Evolutionary conservation across 768 basidiomycete genomes (phyloP).

Genomic region (Tylopilus sp.): DNA sequence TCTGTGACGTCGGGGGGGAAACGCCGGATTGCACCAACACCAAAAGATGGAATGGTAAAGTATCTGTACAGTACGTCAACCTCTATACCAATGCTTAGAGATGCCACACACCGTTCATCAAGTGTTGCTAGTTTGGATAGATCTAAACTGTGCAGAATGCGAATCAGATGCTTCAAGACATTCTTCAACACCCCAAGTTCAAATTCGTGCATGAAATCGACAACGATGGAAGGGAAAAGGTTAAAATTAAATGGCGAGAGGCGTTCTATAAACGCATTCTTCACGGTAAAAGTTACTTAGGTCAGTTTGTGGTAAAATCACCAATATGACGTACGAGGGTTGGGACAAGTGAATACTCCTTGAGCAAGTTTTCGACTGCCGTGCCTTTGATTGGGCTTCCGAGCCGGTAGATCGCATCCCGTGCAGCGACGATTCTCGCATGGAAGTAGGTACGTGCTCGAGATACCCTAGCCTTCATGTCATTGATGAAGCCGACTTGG

Average conservation of each 20-base stretch:
- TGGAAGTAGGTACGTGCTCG: not conserved
- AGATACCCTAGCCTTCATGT: not conserved
- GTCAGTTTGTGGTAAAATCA: too few relatives aligned
- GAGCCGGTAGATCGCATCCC: not conserved
- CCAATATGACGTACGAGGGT: not conserved
- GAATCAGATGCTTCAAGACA: not conserved
- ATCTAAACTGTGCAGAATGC: not conserved
- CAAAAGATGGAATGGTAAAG: not conserved
- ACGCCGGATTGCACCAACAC: slow-evolving; percentile 25
- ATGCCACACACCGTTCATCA: not conserved
- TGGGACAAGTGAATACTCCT: not conserved
- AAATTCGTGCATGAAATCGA: not conserved
- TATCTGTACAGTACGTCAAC: not conserved
- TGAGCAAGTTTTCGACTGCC: not conserved
- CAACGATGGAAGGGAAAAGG: not conserved
- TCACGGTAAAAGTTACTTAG: too few relatives aligned
- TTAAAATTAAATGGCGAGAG: not conserved
- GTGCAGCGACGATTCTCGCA: not conserved
- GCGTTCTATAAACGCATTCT: not conserved
- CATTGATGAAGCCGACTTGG: not conserved
- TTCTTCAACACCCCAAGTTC: not conserved
- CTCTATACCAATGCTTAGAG: not conserved
- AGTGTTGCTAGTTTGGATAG: not conserved
- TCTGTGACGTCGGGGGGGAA: slow-evolving; percentile 35
- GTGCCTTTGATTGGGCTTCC: not conserved